phyloP scores from a whole-genome alignment of 108 stramenopile species.

The Fistulifera pelliculosa region DNA sequence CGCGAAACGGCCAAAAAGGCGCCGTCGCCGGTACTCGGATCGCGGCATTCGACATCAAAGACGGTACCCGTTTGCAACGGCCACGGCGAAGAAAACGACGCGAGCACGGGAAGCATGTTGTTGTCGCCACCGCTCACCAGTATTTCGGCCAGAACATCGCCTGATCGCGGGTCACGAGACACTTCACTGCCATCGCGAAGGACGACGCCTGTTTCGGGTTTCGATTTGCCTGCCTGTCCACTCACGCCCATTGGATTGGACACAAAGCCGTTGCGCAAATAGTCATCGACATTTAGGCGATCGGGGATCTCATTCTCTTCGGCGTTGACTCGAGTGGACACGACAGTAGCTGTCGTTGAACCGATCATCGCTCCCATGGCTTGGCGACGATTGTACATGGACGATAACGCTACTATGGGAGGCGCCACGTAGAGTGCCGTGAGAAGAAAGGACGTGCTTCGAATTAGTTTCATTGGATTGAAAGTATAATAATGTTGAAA shows the following conservation, averaged over 20 bases:
- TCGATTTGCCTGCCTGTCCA: constrained; percentile 70
- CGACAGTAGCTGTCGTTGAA: too few relatives aligned
- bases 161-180: constrained; percentile 29
- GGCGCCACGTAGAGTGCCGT: too few relatives aligned
- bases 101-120: constrained; percentile 36
- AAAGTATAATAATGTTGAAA: too few relatives aligned
- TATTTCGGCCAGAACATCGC: constrained; percentile 69
- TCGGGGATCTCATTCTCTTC: neutral
- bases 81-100: constrained; percentile 59
- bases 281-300: constrained; percentile 33
- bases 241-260: constrained; percentile 68
- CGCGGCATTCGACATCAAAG: constrained; percentile 78
- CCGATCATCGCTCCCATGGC: too few relatives aligned
- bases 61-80: constrained; percentile 53
- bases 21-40: constrained; percentile 66
- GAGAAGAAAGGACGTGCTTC: too few relatives aligned
- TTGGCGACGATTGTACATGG: too few relatives aligned
- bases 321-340: too few relatives aligned
- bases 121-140: constrained; percentile 31
- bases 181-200: constrained; percentile 72
- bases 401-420: too few relatives aligned
- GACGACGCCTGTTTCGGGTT: constrained; percentile 68
- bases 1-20: constrained; percentile 67
- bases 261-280: constrained; percentile 38
- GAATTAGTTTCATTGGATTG: too few relatives aligned